phyloP scores from a whole-genome alignment of 2,329 filamentous ascomycete species.

The Trichoderma sp. region DNA sequence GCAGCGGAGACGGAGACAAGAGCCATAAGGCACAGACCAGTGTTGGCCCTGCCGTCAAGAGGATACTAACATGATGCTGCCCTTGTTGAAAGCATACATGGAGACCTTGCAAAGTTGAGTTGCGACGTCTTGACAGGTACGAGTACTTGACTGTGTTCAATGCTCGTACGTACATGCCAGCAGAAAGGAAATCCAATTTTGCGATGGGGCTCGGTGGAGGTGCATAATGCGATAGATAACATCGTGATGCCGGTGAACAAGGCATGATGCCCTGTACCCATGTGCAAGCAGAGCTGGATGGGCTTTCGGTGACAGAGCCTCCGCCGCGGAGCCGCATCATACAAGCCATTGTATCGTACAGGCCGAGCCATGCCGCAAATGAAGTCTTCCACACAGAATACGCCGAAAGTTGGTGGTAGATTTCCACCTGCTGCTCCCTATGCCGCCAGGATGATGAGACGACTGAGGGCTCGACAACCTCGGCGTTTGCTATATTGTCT shows the following conservation, averaged over 20 bases:
- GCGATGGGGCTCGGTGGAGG: background rate
- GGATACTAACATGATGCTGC: slow-evolving; percentile 9
- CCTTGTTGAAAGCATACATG: slow-evolving; percentile 10
- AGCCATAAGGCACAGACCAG: slow-evolving; percentile 14
- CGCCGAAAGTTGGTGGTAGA: background rate
- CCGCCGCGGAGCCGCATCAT: slow-evolving; percentile 9
- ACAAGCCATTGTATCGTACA: background rate
- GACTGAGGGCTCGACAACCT: background rate
- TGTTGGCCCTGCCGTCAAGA: background rate
- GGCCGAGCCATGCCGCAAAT: background rate
- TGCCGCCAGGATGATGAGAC: background rate
- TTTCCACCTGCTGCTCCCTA: background rate
- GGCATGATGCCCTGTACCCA: background rate
- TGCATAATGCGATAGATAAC: slow-evolving; percentile 6
- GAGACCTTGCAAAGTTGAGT: slow-evolving; percentile 3
- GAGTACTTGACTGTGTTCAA: background rate
- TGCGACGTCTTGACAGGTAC: slow-evolving; percentile 7
- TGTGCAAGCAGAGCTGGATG: background rate
- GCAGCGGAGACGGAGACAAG: slow-evolving; percentile 16
- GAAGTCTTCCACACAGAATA: background rate
- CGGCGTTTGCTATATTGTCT: background rate
- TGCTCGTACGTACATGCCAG: background rate
- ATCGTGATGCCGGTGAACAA: background rate
- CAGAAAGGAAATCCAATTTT: background rate
- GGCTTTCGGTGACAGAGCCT: background rate